These are phyloP conservation scores for Terfezia boudieri DNA, from an alignment of 495 filamentous ascomycete genomes.

Conservation along the genomic window DNA sequence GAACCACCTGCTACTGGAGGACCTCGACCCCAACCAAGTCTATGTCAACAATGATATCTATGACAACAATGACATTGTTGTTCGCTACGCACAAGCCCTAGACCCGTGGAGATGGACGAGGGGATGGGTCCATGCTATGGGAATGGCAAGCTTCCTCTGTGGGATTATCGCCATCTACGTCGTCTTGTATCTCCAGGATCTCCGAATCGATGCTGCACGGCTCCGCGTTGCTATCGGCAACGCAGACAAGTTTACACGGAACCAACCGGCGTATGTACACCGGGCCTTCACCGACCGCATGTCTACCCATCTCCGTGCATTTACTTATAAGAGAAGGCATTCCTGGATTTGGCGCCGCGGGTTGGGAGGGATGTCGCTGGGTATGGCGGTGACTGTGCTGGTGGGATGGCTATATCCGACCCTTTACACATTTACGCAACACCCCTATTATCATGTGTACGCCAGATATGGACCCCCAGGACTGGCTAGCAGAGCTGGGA, in stretches of 20 bases:
- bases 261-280: background rate
- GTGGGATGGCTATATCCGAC: conserved; percentile 14
- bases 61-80: conserved; percentile 11
- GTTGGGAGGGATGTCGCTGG: conserved; percentile 11
- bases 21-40: background rate
- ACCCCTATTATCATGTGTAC: conserved; percentile 13
- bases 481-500: conserved; percentile 69
- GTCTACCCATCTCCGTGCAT: conserved; percentile 12
- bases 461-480: conserved; percentile 57
- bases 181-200: conserved; percentile 15
- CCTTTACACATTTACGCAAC: conserved; percentile 15
- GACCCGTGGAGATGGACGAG: conserved; percentile 14
- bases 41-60: conserved; percentile 12
- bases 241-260: conserved; percentile 1
- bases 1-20: background rate
- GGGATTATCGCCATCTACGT: conserved; percentile 16
- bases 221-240: conserved; percentile 10
- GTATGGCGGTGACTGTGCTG: conserved; percentile 10
- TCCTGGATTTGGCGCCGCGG: background rate
- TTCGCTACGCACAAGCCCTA: conserved; percentile 14
- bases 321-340: conserved; percentile 10
- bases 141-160: conserved; percentile 13
- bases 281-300: conserved; percentile 14
- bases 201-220: conserved; percentile 14
- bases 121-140: conserved; percentile 14